Base-by-base conservation (phyloP, 83 land plant genomes). In the Picea mariana region DNA sequence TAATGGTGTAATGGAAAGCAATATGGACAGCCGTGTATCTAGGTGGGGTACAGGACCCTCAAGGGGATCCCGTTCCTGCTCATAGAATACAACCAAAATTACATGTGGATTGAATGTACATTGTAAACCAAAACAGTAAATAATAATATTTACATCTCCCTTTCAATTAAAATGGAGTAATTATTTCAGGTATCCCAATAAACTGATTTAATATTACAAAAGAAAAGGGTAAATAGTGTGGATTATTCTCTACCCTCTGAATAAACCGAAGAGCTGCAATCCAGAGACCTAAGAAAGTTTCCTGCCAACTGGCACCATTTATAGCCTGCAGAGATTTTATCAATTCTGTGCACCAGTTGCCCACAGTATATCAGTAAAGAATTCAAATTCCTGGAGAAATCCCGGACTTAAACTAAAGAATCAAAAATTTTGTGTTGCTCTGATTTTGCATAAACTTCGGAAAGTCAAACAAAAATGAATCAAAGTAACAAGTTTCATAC, bases 31-130 rank as follows among this genome's bases (percentile, higher is more conserved):
- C 44, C 99, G 95, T 75, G 98, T 78, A 63, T 91, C 96, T 20
- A 89, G 87, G 67, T 83, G 95, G 77, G 99, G 96, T 38, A 87
- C 82, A 59, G 98, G 99, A 38, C 99, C 98, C 81, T 95, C 99
- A 38, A 87, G 83, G 18, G 88, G 89, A 77, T 97, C 98, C 78
- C 97, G 89, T 79, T 95, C 98, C 99, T 92, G 88, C 52, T 79
- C 21, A 52, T 63, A 26, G 31, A 84, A 5, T 55, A 49, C 8
- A 7, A 84, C 59, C 15, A 47, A 78, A 81, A 27, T n/a, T n/a
- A n/a, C n/a, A n/a, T n/a, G n/a, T n/a, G n/a, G n/a, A n/a, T n/a
- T n/a, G n/a, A n/a, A n/a, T n/a, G n/a, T n/a, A n/a, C n/a, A n/a
- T n/a, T n/a, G n/a, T n/a, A n/a, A n/a, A n/a, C n/a, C 15, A 77